Conservation (phyloP, 495 filamentous ascomycete species). For the Neurospora pannonica region DNA sequence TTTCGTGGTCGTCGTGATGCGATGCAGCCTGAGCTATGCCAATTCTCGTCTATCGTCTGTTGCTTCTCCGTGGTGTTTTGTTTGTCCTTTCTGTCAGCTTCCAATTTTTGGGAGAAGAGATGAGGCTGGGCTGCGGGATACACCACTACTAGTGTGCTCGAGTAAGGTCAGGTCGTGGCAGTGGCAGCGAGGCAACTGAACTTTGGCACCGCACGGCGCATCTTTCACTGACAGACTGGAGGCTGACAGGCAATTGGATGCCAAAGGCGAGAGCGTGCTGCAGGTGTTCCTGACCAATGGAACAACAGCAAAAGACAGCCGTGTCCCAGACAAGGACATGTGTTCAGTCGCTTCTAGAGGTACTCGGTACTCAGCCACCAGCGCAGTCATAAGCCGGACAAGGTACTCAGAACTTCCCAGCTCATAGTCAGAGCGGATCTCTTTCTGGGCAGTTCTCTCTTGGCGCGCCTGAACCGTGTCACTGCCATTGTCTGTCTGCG, state of each 20-base stretch:
- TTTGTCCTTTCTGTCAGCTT: background rate
- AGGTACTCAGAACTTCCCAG: background rate
- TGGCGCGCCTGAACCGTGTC: background rate
- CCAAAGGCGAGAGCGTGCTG: background rate
- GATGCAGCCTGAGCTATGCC: background rate
- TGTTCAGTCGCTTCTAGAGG: background rate
- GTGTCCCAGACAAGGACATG: background rate
- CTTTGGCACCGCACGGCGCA: background rate
- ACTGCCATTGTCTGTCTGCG: background rate
- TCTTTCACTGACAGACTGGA: background rate
- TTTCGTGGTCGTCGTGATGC: background rate
- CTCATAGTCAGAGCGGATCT: background rate
- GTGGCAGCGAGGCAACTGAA: background rate
- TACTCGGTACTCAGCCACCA: background rate
- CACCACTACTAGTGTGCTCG: background rate
- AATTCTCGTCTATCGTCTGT: background rate
- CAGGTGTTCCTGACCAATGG: background rate
- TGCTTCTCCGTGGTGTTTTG: background rate
- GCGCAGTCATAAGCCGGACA: rapidly evolving
- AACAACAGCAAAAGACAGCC: background rate
- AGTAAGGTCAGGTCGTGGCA: background rate
- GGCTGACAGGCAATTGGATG: background rate
- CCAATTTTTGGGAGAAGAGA: background rate
- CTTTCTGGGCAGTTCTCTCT: background rate
- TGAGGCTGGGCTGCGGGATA: background rate